Evolutionary conservation across 2,329 filamentous ascomycete genomes (phyloP).

Genomic region (Didymella sp.): DNA sequence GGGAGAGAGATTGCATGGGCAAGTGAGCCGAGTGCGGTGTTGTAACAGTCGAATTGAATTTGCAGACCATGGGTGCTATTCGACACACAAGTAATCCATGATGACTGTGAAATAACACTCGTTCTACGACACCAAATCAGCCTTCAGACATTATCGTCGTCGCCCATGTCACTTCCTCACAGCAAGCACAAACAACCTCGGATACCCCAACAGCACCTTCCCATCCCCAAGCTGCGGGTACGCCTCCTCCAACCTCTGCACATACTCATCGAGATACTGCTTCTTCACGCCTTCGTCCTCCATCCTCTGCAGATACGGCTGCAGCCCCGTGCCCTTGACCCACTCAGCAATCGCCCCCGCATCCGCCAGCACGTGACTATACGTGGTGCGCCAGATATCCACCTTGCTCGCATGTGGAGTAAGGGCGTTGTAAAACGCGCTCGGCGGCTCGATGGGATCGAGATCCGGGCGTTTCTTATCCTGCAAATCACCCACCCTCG

Average conservation of each 20-base stretch:
- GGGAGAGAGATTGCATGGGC: neutral
- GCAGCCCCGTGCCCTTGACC: constrained; percentile 64
- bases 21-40: neutral
- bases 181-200: constrained; percentile 62
- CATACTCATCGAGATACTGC: constrained; percentile 58
- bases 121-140: too few species aligned
- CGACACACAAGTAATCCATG: too few species aligned
- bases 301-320: constrained; percentile 62
- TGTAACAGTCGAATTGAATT: neutral
- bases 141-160: too few species aligned
- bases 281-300: constrained; percentile 47
- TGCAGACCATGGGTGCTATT: neutral
- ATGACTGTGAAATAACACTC: too few species aligned
- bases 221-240: constrained; percentile 60
- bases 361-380: constrained; percentile 60
- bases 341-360: constrained; percentile 64
- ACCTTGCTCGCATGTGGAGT: constrained; percentile 50
- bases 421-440: constrained; percentile 59
- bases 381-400: constrained; percentile 63
- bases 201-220: constrained; percentile 63
- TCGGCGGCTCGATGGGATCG: constrained; percentile 58
- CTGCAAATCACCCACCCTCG: constrained; percentile 26
- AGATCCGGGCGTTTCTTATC: constrained; percentile 44
- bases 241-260: constrained; percentile 51
- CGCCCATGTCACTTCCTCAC: constrained; percentile 31